Evolutionary conservation across 176 grass and related monocot genomes (phyloP).

Genomic region (Triticum timopheevii): DNA sequence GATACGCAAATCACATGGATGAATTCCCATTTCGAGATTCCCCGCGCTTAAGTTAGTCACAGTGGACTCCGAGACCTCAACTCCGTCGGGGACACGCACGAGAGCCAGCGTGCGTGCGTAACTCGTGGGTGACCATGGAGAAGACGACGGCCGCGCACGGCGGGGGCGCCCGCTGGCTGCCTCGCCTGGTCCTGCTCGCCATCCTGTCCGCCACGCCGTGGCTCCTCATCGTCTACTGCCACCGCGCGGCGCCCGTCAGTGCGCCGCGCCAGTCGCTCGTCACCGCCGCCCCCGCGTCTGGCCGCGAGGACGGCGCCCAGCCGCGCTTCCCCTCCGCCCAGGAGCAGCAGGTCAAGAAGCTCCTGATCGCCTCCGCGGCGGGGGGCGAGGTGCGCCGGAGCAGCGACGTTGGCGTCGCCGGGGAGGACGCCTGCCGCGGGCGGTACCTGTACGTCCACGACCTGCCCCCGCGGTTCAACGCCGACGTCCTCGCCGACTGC

Average conservation of each 20-base stretch:
- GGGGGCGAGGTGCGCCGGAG: not conserved
- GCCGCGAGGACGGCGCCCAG: not conserved
- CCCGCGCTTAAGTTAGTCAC: not conserved
- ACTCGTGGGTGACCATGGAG: slow-evolving; percentile 42
- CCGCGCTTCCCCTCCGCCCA: slow-evolving; percentile 2
- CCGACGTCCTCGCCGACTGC: slow-evolving; percentile 58
- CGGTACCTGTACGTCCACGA: slow-evolving; percentile 73
- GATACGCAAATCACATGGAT: not conserved
- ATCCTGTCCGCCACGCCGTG: slow-evolving; percentile 47
- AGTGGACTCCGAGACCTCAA: not conserved
- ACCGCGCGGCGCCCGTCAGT: slow-evolving; percentile 26
- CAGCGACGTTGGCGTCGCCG: not conserved
- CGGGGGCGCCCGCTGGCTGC: slow-evolving; percentile 30
- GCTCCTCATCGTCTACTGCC: slow-evolving; percentile 63
- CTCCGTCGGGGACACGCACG: no score
- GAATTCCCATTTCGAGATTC: not conserved
- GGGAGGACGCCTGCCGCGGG: slow-evolving; percentile 27
- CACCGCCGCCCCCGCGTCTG: not conserved
- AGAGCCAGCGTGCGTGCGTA: not conserved
- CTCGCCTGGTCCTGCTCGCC: slow-evolving; percentile 46
- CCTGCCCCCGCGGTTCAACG: slow-evolving; percentile 62
- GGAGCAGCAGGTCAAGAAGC: not conserved
- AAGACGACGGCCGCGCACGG: not conserved
- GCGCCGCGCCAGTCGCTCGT: not conserved
- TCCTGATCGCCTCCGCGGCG: slow-evolving; percentile 22